Base-by-base conservation (phyloP, 169 alveolate species). In the Neospora caninum region DNA sequence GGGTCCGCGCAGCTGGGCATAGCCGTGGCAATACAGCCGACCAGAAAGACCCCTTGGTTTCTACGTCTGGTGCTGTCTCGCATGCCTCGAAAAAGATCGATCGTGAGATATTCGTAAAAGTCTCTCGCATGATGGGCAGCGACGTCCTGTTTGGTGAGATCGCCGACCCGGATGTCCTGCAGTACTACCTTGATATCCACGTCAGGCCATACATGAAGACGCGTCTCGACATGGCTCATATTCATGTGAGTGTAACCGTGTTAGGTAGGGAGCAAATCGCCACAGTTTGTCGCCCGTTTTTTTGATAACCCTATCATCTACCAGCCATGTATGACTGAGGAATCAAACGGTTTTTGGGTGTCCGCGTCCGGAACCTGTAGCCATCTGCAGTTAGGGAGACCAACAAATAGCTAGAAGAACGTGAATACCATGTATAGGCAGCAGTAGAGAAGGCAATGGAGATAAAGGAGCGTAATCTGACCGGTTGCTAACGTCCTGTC, bases 131-230 rank as follows among this genome's bases (percentile, higher is more conserved):
- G 78, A 0, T 69, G 39, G 78, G 87, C 39, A 80, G 69, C 53
- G 93, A 89, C 7, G 93, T 89, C 45, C 69, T 89, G 31, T 89
- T 89, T 45, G 93, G 93, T 58, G 93, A 89, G 31, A 89, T 89
- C 87, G 69, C 78, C 80, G 73, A 89, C 0, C 73, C 93, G 4
- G 69, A 43, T 2, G 88, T 70, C 36, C 53, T 89, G 27, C 53
- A 89, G 88, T 43, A 89, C 45, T 89, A 64, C 88, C 73, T 89
- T 0, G 38, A 89, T 64, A 34, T 10, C 39, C 80, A 89, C 87
- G 58, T 89, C 41, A 43, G 29, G 42, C 93, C 93, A 7, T 36
- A 38, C 39, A 64, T 80, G 43, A 39, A 69, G 34, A 69, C 88
- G 20, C 36, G 54, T 7, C 80, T 73, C 0, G 93, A 89, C 10